phyloP scores from a whole-genome alignment of 768 basidiomycete species.

The Pleurotus platypus region DNA sequence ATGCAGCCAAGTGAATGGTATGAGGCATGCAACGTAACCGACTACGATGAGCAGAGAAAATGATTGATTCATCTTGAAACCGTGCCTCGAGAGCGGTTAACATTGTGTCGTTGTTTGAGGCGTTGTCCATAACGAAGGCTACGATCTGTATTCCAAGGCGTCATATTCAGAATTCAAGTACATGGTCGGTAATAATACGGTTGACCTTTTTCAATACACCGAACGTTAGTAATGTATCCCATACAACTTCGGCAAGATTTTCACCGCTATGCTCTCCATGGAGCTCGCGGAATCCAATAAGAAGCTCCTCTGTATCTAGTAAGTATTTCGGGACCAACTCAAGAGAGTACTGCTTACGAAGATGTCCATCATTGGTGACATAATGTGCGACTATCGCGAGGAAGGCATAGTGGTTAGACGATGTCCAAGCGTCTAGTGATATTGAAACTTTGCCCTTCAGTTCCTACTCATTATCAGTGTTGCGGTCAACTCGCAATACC shows the following conservation, averaged over 20 bases:
- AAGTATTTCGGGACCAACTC: too few species aligned
- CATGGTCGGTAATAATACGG: not conserved
- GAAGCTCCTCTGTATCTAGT: conserved; percentile 22
- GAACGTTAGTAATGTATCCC: conserved; percentile 24
- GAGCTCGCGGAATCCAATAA: conserved; percentile 34
- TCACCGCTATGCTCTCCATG: conserved; percentile 28
- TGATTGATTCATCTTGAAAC: conserved; percentile 13
- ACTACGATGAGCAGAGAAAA: conserved; percentile 19
- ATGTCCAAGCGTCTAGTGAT: conserved; percentile 27
- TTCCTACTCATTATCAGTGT: conserved; percentile 1
- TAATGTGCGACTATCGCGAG: conserved; percentile 26
- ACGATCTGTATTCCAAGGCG: conserved; percentile 17
- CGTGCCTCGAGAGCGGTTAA: conserved; percentile 15
- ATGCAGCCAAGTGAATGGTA: conserved; percentile 30
- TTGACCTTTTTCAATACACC: conserved; percentile 14
- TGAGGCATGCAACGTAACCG: conserved; percentile 33
- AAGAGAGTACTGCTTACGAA: conserved; percentile 10
- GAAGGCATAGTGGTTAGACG: conserved; percentile 25
- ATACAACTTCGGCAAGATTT: conserved; percentile 30
- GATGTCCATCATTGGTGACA: conserved; percentile 18
- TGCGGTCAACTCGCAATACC: not conserved
- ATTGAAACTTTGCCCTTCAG: conserved; percentile 15
- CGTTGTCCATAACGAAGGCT: conserved; percentile 31
- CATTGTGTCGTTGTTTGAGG: conserved; percentile 32
- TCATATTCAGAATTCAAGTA: not conserved